Evolutionary conservation across 2,329 filamentous ascomycete species (phyloP).

Genomic region (Phialophora macrospora): DNA sequence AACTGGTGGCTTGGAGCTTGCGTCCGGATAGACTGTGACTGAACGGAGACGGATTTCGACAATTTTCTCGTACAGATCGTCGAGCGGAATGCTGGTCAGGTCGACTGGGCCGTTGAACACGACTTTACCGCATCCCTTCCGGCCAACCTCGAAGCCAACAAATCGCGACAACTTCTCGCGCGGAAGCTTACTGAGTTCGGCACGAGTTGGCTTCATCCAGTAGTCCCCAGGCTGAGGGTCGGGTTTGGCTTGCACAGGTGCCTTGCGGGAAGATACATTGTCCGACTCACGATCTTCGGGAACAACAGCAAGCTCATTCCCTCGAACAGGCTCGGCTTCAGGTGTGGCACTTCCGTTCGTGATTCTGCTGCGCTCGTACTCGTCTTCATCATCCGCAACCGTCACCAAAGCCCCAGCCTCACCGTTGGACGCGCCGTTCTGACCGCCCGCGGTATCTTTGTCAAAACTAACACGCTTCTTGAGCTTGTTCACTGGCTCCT

Average conservation of each 20-base stretch:
- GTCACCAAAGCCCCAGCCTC: slow-evolving; percentile 1
- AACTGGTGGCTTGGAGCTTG: slow-evolving; percentile 76
- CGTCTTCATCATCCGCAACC: slow-evolving; percentile 46
- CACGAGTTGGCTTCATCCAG: slow-evolving; percentile 79
- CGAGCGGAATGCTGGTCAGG: slow-evolving; percentile 75
- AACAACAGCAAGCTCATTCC: slow-evolving; percentile 78
- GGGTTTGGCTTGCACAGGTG: slow-evolving; percentile 35
- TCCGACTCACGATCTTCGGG: slow-evolving; percentile 65
- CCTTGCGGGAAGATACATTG: slow-evolving; percentile 42
- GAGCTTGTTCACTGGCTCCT: slow-evolving; percentile 49
- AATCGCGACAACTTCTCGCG: slow-evolving; percentile 77
- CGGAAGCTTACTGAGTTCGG: slow-evolving; percentile 79
- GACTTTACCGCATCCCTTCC: slow-evolving; percentile 78
- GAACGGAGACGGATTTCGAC: slow-evolving; percentile 77
- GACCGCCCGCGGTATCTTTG: slow-evolving; percentile 60
- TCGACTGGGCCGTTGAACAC: slow-evolving; percentile 83
- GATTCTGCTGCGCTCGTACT: slow-evolving; percentile 60
- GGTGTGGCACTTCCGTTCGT: slow-evolving; percentile 46
- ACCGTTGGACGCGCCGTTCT: slow-evolving; percentile 46
- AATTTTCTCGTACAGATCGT: slow-evolving; percentile 77
- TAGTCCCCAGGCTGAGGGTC: slow-evolving; percentile 74
- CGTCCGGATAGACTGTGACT: slow-evolving; percentile 82
- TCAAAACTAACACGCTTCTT: slow-evolving; percentile 95
- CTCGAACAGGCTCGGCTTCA: slow-evolving; percentile 66
- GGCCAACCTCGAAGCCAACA: slow-evolving; percentile 77